These are phyloP conservation scores for Herpetomonas tarakana DNA, from an alignment of 208 protist species.

Conservation along the genomic window DNA sequence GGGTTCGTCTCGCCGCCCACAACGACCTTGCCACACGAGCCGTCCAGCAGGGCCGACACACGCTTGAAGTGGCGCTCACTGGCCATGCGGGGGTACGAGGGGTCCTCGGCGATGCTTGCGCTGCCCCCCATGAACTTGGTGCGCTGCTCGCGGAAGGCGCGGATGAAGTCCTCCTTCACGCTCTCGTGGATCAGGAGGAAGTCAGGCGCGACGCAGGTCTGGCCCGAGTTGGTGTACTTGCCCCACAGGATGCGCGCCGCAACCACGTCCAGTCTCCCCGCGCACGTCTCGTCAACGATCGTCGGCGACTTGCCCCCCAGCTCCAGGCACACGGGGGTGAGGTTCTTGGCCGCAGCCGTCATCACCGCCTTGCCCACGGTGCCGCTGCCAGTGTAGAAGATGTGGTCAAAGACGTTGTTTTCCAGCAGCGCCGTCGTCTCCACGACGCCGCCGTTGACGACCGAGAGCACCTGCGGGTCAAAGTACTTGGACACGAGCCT, in stretches of 20 bases:
- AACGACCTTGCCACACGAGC: conserved; percentile 36
- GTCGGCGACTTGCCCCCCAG: conserved; percentile 93
- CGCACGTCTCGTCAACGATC: conserved; percentile 68
- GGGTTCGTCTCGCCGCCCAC: conserved; percentile 71
- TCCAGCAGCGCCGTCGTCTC: conserved; percentile 68
- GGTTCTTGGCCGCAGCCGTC: conserved; percentile 70
- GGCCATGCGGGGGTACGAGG: conserved; percentile 41
- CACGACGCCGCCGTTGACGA: conserved; percentile 61
- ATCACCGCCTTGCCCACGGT: conserved; percentile 76
- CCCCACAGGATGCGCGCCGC: conserved; percentile 62
- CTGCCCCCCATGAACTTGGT: conserved; percentile 14
- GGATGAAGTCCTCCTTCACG: conserved; percentile 48
- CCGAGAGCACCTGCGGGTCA: conserved; percentile 27
- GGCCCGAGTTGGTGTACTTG: conserved; percentile 81
- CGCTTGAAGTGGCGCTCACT: conserved; percentile 40
- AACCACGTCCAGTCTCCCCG: conserved; percentile 33
- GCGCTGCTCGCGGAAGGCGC: conserved; percentile 24
- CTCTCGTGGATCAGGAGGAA: conserved; percentile 76
- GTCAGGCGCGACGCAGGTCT: conserved; percentile 91
- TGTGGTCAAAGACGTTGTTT: conserved; percentile 83
- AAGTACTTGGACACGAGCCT: conserved; percentile 74
- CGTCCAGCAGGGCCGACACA: conserved; percentile 35
- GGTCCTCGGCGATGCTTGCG: conserved; percentile 5
- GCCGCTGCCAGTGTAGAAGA: conserved; percentile 90
- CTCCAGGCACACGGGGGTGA: conserved; percentile 93